These are phyloP conservation scores for Omphalotus guepiniiformis DNA, from an alignment of 768 basidiomycete genomes.

Conservation along the genomic window DNA sequence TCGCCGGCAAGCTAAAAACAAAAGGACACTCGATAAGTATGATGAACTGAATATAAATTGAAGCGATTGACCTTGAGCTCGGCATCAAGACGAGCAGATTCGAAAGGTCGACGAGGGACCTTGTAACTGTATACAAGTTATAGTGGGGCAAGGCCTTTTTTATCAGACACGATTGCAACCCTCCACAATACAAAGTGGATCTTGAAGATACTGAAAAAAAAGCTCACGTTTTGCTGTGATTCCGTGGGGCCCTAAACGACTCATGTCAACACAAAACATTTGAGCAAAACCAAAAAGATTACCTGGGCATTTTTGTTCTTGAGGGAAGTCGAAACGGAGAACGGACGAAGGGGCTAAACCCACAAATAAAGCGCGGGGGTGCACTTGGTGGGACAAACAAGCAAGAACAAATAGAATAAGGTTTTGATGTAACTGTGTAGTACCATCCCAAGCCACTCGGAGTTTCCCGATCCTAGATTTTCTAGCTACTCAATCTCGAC, in stretches of 20 bases:
- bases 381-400: too few relatives aligned
- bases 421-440: constrained; percentile 62
- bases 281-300: constrained; percentile 25
- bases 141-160: constrained; percentile 66
- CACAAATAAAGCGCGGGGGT: constrained; percentile 19
- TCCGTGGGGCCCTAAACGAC: constrained; percentile 74
- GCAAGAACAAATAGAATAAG: too few relatives aligned
- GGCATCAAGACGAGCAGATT: constrained; percentile 97
- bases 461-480: constrained; percentile 39
- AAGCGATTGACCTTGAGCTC: constrained; percentile 82
- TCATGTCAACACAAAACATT: constrained; percentile 28
- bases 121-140: constrained; percentile 76
- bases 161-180: constrained; percentile 62
- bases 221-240: constrained; percentile 91
- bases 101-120: constrained; percentile 97
- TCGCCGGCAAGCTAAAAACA: constrained; percentile 88
- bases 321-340: constrained; percentile 40
- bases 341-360: constrained; percentile 19
- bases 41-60: background rate
- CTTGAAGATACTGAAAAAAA: constrained; percentile 46
- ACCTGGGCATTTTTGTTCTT: constrained; percentile 87
- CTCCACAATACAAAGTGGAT: constrained; percentile 63
- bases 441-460: constrained; percentile 60
- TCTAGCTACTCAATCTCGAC: background rate
- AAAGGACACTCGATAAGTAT: constrained; percentile 7